phyloP scores from a whole-genome alignment of 352 stramenopile species.

The Pythium sukuiense region DNA sequence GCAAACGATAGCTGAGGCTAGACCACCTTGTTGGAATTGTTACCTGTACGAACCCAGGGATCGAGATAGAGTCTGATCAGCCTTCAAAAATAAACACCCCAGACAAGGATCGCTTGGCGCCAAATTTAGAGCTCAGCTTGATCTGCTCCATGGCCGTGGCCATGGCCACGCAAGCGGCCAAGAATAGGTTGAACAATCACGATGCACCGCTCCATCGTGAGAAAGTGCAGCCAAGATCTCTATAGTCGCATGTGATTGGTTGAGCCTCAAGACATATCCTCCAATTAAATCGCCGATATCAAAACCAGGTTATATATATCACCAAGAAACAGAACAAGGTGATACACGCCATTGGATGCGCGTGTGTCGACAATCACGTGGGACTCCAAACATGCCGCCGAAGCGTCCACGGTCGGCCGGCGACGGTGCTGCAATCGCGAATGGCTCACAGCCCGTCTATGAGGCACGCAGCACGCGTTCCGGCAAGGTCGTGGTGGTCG shows the following conservation, averaged over 20 bases:
- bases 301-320: not conserved
- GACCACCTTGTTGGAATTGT: not conserved
- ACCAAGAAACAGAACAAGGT: not conserved
- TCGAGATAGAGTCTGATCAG: not conserved
- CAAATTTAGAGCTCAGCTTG: not conserved
- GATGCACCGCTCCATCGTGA: no score
- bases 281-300: not conserved
- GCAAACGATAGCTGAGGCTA: not conserved
- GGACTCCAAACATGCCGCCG: slow-evolving; percentile 16
- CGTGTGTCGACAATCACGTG: not conserved
- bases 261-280: no score
- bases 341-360: slow-evolving; percentile 3
- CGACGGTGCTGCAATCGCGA: not conserved
- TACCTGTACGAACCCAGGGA: not conserved
- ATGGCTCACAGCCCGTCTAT: slow-evolving; percentile 24
- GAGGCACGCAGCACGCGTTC: slow-evolving; percentile 49
- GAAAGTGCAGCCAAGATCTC: not conserved
- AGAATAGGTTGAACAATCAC: not conserved
- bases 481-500: slow-evolving; percentile 65
- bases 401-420: slow-evolving; percentile 25
- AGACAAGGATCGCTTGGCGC: not conserved
- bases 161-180: not conserved
- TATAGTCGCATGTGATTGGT: no score
- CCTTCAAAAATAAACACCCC: not conserved
- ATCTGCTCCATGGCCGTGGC: not conserved